A percentile compares a stretch with the other conserved stretches of the same genome.
Conservation (phyloP, 2,329 filamentous ascomycete species). For the Meredithiella fracta region DNA sequence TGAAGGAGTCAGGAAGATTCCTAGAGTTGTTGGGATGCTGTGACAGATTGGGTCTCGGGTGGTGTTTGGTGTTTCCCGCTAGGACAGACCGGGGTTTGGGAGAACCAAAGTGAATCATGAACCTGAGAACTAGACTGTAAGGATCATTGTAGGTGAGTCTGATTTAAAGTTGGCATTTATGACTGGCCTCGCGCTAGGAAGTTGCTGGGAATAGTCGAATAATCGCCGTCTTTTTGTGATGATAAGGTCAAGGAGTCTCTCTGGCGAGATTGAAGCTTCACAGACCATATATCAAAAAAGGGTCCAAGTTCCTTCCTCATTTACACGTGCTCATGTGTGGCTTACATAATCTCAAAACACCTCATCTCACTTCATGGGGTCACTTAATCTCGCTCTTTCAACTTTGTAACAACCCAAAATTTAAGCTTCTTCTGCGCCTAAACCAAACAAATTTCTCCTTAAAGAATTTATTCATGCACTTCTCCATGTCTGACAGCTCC, state of each 20-base stretch:
- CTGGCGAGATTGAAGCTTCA: neutral
- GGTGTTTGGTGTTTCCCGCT: slow-evolving; percentile 25
- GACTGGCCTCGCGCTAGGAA: too few species aligned
- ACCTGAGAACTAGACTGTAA: too few species aligned
- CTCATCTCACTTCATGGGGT: neutral
- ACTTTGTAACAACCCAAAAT: neutral
- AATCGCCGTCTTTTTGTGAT: neutral
- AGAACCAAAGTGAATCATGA: neutral
- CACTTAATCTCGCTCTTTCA: neutral
- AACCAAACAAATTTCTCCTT: neutral
- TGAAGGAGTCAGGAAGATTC: neutral
- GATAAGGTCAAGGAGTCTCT: neutral
- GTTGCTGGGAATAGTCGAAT: neutral
- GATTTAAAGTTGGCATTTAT: too few species aligned
- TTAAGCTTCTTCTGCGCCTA: neutral
- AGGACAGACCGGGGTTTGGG: neutral
- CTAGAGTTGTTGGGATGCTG: slow-evolving; percentile 18
- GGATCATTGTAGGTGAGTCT: too few species aligned
- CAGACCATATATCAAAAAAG: neutral
- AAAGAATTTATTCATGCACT: neutral
- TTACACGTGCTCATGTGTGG: neutral
- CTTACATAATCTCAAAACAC: neutral
- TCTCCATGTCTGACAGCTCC: neutral
- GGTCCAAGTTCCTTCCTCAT: neutral
- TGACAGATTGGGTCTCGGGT: slow-evolving; percentile 35